These are phyloP conservation scores for Plasmodium berghei DNA, from an alignment of 169 alveolate genomes.

Conservation along the genomic window DNA sequence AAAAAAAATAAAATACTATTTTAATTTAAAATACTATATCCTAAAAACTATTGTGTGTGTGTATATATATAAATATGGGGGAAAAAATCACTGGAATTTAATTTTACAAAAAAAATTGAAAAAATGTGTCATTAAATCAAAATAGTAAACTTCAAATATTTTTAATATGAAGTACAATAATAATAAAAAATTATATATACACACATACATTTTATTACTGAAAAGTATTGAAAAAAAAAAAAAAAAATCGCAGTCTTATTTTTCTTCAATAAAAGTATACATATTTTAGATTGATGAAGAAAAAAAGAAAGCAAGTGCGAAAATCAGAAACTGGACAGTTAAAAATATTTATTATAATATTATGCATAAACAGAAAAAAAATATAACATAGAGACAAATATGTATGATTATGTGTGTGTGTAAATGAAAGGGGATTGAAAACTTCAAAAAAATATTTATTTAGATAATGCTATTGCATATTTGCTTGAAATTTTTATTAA, in stretches of 20 bases:
- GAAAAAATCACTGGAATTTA: slow-evolving; percentile 22
- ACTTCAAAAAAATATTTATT: background rate
- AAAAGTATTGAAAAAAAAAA: slow-evolving; percentile 7
- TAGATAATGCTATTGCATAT: background rate
- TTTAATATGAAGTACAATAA: slow-evolving; percentile 44
- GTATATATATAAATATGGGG: background rate
- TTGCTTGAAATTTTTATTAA: too few species aligned
- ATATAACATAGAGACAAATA: background rate
- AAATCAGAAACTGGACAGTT: background rate
- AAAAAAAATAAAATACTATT: slow-evolving; percentile 3
- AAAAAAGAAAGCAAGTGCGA: background rate
- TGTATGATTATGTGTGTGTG: background rate
- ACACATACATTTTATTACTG: slow-evolving; percentile 9
- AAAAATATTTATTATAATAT: background rate
- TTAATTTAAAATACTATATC: slow-evolving; percentile 56
- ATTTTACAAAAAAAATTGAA: slow-evolving; percentile 59
- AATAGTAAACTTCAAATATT: slow-evolving; percentile 49
- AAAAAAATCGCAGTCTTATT: background rate
- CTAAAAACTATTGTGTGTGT: slow-evolving; percentile 13
- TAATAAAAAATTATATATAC: slow-evolving; percentile 6
- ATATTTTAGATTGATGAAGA: slow-evolving; percentile 1
- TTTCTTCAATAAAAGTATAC: slow-evolving; percentile 12
- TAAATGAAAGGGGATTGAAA: background rate
- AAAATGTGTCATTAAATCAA: slow-evolving; percentile 17
- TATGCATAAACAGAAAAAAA: background rate